phyloP scores from a whole-genome alignment of 139 green algal species.

The Chlamydomonas asymmetrica region DNA sequence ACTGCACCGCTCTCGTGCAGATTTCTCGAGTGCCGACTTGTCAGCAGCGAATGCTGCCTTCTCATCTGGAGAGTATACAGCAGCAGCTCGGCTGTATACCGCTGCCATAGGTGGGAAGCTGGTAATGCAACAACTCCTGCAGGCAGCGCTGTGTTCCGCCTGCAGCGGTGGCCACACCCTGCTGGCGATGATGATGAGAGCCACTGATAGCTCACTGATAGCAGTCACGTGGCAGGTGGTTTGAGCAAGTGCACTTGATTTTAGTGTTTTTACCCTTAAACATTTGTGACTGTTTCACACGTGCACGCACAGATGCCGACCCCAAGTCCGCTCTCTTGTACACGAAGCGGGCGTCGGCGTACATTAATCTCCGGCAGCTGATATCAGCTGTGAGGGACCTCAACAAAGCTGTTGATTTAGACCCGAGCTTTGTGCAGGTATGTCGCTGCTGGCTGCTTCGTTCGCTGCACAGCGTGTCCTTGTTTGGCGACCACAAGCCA shows the following conservation, averaged over 20 bases:
- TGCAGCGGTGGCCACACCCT: too few relatives aligned
- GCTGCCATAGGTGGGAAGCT: slow-evolving; percentile 31
- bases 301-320: slow-evolving; percentile 39
- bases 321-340: slow-evolving; percentile 40
- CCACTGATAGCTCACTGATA: too few relatives aligned
- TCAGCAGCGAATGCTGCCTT: slow-evolving; percentile 39
- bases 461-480: background rate
- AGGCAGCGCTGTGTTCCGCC: too few relatives aligned
- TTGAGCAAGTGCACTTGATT: too few relatives aligned
- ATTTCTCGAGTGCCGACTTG: too few relatives aligned
- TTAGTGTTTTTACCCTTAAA: too few relatives aligned
- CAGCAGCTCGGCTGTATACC: slow-evolving; percentile 38
- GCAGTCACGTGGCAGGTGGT: too few relatives aligned
- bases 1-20: too few relatives aligned
- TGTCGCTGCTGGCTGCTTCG: background rate
- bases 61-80: slow-evolving; percentile 20
- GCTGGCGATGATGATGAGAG: too few relatives aligned
- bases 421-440: slow-evolving; percentile 33
- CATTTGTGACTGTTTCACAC: too few relatives aligned
- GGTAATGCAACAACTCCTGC: too few relatives aligned
- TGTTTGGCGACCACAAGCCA: background rate
- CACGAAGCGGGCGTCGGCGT: slow-evolving; percentile 60
- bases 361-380: slow-evolving; percentile 47
- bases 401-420: slow-evolving; percentile 38
- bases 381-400: slow-evolving; percentile 51